Conservation (phyloP, 2,329 filamentous ascomycete species). For the Diaporthe sp. region DNA sequence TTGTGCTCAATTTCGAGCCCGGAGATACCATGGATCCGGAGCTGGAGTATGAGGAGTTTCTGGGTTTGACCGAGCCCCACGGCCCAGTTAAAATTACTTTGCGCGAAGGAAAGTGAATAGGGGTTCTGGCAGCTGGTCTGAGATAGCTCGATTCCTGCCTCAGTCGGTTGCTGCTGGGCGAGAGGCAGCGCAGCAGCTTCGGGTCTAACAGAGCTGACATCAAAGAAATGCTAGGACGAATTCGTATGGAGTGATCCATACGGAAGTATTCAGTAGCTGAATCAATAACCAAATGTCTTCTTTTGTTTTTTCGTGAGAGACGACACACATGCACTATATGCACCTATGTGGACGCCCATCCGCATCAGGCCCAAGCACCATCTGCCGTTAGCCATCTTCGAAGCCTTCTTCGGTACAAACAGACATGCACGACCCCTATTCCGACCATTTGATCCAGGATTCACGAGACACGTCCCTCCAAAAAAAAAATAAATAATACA, state of each 20-base stretch:
- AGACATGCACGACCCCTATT: background rate
- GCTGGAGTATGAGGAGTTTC: background rate
- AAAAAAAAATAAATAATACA: background rate
- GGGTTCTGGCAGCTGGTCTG: background rate
- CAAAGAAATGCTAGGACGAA: too few relatives aligned
- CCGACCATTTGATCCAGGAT: background rate
- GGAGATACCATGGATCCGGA: slow-evolving; percentile 2
- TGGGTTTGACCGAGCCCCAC: background rate
- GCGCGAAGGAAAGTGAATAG: background rate
- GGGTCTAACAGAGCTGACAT: background rate
- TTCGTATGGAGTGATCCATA: background rate
- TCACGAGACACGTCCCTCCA: background rate
- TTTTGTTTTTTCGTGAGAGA: background rate
- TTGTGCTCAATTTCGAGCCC: background rate
- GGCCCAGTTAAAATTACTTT: background rate
- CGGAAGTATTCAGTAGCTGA: background rate
- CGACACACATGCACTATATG: background rate
- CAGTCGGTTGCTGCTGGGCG: background rate
- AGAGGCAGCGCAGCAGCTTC: background rate
- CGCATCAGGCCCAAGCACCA: background rate
- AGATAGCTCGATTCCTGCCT: background rate
- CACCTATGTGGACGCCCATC: background rate
- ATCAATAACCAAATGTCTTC: background rate
- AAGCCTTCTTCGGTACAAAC: too few relatives aligned
- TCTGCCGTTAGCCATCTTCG: background rate